Evolutionary conservation across 768 basidiomycete species (phyloP).

Genomic region (Suillus placidus): DNA sequence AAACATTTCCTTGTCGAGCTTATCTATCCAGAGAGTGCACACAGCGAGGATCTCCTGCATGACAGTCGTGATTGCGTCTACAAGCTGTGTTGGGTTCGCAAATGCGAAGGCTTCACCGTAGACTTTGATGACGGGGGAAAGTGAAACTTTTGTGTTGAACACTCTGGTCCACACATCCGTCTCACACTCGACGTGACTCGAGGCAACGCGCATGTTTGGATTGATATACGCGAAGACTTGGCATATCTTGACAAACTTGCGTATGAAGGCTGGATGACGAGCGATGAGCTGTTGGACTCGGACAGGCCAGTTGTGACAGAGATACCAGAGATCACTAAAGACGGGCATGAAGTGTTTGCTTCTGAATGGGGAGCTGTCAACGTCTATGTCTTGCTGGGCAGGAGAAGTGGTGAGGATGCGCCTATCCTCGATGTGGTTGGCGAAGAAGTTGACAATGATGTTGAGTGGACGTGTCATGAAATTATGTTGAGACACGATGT

Average conservation of each 20-base stretch:
- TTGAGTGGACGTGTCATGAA: conserved; percentile 77
- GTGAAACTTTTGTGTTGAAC: conserved; percentile 90
- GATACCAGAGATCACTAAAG: conserved; percentile 86
- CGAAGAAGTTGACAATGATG: conserved; percentile 90
- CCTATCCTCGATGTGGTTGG: conserved; percentile 80
- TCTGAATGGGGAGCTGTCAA: conserved; percentile 86
- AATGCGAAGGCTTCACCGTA: conserved; percentile 83
- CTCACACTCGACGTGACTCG: conserved; percentile 93
- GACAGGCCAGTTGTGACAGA: conserved; percentile 79
- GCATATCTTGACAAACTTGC: conserved; percentile 74
- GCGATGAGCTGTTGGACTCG: conserved; percentile 68
- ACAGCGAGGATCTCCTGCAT: conserved; percentile 72
- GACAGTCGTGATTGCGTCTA: conserved; percentile 68
- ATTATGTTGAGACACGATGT: conserved; percentile 75
- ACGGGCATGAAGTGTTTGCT: conserved; percentile 96
- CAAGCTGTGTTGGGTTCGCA: conserved; percentile 58
- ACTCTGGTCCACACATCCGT: conserved; percentile 96
- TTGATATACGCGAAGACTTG: conserved; percentile 93
- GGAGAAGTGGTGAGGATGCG: conserved; percentile 48
- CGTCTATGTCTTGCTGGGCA: conserved; percentile 53
- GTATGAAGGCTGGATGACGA: conserved; percentile 63
- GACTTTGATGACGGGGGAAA: conserved; percentile 85
- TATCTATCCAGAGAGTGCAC: conserved; percentile 65
- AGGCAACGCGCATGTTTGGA: conserved; percentile 80
- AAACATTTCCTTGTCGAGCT: conserved; percentile 70